These are phyloP conservation scores for Chaetomium olivaceum DNA, from an alignment of 2,329 filamentous ascomycete species.

Conservation along the genomic window DNA sequence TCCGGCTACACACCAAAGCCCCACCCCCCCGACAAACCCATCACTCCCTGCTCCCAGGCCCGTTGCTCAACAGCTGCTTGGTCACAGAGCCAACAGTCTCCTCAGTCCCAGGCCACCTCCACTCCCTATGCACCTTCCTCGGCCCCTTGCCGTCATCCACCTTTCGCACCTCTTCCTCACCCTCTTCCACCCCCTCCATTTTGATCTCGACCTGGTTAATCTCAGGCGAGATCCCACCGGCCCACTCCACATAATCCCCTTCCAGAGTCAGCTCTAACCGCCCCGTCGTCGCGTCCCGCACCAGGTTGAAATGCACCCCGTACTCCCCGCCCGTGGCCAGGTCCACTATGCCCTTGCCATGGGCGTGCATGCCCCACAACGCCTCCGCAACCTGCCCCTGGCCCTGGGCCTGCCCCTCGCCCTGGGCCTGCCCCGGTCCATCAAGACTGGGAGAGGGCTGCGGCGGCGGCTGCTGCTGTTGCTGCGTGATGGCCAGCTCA, in stretches of 20 bases:
- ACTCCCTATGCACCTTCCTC: constrained; percentile 17
- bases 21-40: neutral
- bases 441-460: neutral
- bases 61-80: constrained; percentile 19
- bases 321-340: constrained; percentile 22
- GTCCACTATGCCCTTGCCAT: constrained; percentile 26
- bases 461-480: neutral
- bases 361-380: constrained; percentile 24
- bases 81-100: constrained; percentile 40
- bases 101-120: constrained; percentile 43
- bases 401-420: neutral
- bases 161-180: neutral
- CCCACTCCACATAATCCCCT: constrained; percentile 16
- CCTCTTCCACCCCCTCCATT: neutral
- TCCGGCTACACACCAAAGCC: neutral
- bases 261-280: constrained; percentile 16
- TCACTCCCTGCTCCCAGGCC: constrained; percentile 4
- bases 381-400: neutral
- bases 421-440: neutral
- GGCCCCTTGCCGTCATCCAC: neutral
- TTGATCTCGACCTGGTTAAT: neutral
- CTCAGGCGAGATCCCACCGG: neutral
- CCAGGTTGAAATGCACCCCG: constrained; percentile 29
- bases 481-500: constrained; percentile 5
- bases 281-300: constrained; percentile 2